Conservation (phyloP, 1,284 basidiomycete species). For the Tilletiopsis washingtonensis region DNA sequence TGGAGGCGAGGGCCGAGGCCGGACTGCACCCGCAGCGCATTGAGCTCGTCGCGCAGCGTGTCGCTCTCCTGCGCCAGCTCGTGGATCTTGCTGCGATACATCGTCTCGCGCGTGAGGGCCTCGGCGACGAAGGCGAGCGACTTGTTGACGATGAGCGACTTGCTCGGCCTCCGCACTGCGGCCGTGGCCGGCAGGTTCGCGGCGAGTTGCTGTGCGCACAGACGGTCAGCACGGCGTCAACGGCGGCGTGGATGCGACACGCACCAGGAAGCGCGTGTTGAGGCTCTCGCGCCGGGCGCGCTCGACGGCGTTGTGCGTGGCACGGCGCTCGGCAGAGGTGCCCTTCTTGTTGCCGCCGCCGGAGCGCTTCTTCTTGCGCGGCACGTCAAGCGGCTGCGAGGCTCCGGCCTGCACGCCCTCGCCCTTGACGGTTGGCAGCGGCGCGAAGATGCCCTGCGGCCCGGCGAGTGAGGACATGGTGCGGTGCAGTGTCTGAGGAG, state of each 20-base stretch:
- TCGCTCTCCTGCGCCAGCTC: slow-evolving; percentile 23
- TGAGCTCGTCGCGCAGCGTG: slow-evolving; percentile 28
- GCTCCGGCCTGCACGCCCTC: too few relatives aligned
- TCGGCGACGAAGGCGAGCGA: slow-evolving; percentile 36
- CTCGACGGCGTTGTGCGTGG: slow-evolving; percentile 40
- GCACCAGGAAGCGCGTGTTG: slow-evolving; percentile 35
- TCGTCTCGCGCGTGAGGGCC: slow-evolving; percentile 25
- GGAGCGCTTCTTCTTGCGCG: slow-evolving; percentile 1
- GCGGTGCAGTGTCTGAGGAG: too few relatives aligned
- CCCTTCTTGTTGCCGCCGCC: slow-evolving; percentile 39
- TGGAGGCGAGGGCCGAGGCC: slow-evolving; percentile 14
- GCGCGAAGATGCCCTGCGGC: too few relatives aligned
- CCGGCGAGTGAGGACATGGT: too few relatives aligned
- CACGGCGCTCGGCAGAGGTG: slow-evolving; percentile 31
- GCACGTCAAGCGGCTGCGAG: background rate
- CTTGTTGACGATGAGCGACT: slow-evolving; percentile 40
- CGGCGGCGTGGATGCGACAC: too few relatives aligned
- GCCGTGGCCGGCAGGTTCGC: slow-evolving; percentile 30
- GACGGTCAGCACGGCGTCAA: too few relatives aligned
- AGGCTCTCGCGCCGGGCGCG: slow-evolving; percentile 35
- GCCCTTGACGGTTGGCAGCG: too few relatives aligned
- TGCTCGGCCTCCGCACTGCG: slow-evolving; percentile 32
- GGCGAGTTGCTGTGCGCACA: too few relatives aligned
- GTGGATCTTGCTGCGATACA: slow-evolving; percentile 29
- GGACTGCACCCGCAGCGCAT: slow-evolving; percentile 21